phyloP scores from a whole-genome alignment of 2,329 filamentous ascomycete species.

The Exophiala alcalophila region DNA sequence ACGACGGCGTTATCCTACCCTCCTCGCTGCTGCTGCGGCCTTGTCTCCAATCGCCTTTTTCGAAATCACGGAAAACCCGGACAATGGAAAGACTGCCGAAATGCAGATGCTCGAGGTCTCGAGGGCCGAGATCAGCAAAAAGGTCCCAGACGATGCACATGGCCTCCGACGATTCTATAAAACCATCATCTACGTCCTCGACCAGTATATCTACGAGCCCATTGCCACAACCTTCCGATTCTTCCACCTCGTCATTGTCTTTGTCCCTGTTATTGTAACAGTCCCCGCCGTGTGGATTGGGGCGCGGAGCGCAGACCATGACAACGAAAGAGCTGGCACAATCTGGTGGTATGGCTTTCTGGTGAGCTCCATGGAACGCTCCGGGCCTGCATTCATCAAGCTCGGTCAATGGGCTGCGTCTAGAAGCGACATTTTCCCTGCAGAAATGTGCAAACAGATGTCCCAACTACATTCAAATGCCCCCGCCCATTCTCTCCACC shows the following conservation, averaged over 20 bases:
- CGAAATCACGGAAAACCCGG: slow-evolving; percentile 50
- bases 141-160: slow-evolving; percentile 60
- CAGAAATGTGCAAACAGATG: slow-evolving; percentile 88
- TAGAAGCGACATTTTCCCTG: slow-evolving; percentile 91
- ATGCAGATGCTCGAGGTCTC: slow-evolving; percentile 83
- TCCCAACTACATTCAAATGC: slow-evolving; percentile 92
- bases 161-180: slow-evolving; percentile 59
- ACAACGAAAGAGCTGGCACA: slow-evolving; percentile 75
- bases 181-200: slow-evolving; percentile 63
- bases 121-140: slow-evolving; percentile 70
- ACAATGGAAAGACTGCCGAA: slow-evolving; percentile 66
- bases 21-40: slow-evolving; percentile 44
- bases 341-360: slow-evolving; percentile 94
- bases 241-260: slow-evolving; percentile 79
- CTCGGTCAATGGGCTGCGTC: slow-evolving; percentile 98
- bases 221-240: slow-evolving; percentile 85
- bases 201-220: slow-evolving; percentile 65
- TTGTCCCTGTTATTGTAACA: slow-evolving; percentile 80
- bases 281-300: slow-evolving; percentile 83
- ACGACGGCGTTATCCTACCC: slow-evolving; percentile 29
- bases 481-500: slow-evolving; percentile 79
- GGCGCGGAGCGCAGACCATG: slow-evolving; percentile 56
- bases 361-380: slow-evolving; percentile 83
- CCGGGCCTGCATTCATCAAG: slow-evolving; percentile 97
- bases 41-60: slow-evolving; percentile 60